Evolutionary conservation across 257 asterid genomes (phyloP).

Genomic region (Anisodus tanguticus): DNA sequence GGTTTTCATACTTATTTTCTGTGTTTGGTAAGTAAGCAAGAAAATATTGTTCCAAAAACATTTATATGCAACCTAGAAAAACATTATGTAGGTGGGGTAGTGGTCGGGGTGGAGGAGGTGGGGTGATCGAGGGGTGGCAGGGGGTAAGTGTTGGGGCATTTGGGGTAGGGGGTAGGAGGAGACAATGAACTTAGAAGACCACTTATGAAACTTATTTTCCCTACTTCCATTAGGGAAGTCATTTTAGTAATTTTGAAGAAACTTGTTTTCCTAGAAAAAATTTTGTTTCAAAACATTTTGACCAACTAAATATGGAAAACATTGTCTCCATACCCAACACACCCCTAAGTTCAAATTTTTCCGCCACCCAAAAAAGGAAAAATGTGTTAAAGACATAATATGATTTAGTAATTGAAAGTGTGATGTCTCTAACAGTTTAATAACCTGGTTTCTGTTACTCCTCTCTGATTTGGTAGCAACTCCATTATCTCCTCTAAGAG

Average conservation of each 20-base stretch:
- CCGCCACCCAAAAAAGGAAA: neutral
- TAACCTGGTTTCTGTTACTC: conserved; percentile 27
- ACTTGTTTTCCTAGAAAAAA: neutral
- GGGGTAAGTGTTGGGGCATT: neutral
- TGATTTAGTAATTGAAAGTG: neutral
- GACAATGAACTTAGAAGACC: neutral
- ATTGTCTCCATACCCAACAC: neutral
- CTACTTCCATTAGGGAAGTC: neutral
- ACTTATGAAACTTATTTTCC: too few species aligned
- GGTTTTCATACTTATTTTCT: neutral
- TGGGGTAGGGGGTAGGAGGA: neutral
- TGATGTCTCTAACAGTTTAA: neutral
- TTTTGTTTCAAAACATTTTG: neutral
- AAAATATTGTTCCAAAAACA: neutral
- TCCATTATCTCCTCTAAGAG: conserved; percentile 33
- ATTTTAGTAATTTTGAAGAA: too few species aligned
- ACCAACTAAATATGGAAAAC: neutral
- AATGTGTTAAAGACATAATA: neutral
- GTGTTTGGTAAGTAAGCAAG: neutral
- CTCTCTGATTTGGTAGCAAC: conserved; percentile 29
- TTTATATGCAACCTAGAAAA: neutral
- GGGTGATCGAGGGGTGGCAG: neutral
- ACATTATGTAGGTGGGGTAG: neutral
- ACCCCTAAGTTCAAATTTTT: neutral
- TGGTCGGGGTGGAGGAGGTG: too few species aligned